phyloP scores from a whole-genome alignment of 169 alveolate species.

The Fabrea salina region DNA sequence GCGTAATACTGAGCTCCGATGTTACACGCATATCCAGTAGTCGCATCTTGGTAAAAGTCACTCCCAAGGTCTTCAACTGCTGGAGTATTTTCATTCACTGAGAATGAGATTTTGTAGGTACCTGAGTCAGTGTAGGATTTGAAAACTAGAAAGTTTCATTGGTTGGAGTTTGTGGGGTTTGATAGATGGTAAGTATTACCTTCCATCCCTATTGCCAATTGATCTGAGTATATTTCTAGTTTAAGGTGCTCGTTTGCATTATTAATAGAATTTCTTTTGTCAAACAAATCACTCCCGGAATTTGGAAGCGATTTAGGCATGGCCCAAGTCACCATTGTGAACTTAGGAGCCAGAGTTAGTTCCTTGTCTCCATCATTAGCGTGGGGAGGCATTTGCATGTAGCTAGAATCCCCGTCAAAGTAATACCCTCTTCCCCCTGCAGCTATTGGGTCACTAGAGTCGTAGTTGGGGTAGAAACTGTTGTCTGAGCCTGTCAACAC shows the following conservation, averaged over 20 bases:
- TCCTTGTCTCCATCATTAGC: no score
- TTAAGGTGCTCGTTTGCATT: no score
- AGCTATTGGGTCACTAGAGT: slow-evolving; percentile 8
- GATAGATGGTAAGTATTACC: no score
- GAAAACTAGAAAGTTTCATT: no score
- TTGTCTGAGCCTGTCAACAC: not conserved
- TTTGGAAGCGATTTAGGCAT: no score
- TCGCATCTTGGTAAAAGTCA: not conserved
- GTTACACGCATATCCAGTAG: not conserved
- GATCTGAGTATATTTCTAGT: no score
- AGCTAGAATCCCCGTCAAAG: not conserved
- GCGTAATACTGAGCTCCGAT: not conserved
- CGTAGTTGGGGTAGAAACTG: slow-evolving; percentile 3
- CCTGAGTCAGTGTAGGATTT: no score
- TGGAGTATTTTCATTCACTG: not conserved
- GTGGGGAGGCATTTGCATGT: not conserved
- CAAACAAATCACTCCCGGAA: no score
- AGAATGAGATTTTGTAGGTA: not conserved
- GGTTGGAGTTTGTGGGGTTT: no score
- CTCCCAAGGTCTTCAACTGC: no score
- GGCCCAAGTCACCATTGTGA: not conserved
- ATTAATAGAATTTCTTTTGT: no score
- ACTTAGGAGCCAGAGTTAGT: not conserved
- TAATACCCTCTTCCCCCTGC: slow-evolving; percentile 15
- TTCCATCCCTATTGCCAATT: no score